Evolutionary conservation across 129 eudicot species (phyloP).

Genomic region (Flaveria sonorensis): DNA sequence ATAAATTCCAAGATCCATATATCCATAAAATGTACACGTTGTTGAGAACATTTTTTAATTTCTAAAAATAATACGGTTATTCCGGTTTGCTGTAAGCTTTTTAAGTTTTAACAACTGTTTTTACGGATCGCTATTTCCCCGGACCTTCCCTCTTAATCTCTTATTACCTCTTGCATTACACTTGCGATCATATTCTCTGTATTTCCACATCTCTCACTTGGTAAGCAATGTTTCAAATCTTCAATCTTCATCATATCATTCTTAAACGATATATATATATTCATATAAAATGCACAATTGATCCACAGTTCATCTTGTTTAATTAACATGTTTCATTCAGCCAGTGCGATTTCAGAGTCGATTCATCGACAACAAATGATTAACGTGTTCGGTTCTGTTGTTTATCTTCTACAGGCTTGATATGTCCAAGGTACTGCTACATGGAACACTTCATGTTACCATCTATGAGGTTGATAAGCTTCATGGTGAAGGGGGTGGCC

Average conservation of each 20-base stretch:
- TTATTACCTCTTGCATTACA: constrained; percentile 25
- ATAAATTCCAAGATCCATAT: background rate
- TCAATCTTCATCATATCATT: background rate
- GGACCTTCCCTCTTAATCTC: constrained; percentile 27
- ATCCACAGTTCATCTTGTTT: background rate
- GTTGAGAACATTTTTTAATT: background rate
- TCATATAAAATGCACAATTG: background rate
- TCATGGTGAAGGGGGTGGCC: constrained; percentile 37
- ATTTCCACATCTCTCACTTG: constrained; percentile 14
- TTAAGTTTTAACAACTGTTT: constrained; percentile 29
- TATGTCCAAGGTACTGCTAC: constrained; percentile 63
- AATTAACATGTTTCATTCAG: background rate
- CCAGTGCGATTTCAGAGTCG: background rate
- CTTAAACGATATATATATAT: background rate
- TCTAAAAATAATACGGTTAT: constrained; percentile 33
- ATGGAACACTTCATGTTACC: constrained; percentile 78
- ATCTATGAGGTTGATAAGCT: constrained; percentile 63
- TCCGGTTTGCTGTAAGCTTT: constrained; percentile 26
- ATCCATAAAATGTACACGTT: background rate
- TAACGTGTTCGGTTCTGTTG: background rate
- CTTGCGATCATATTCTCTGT: constrained; percentile 18
- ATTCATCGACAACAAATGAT: background rate
- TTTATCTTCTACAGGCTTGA: constrained; percentile 26
- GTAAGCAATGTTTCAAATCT: background rate
- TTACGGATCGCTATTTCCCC: constrained; percentile 35